Evolutionary conservation across 2,329 filamentous ascomycete species (phyloP), one percentile per base, ranked within the genome.

Genomic region (Monilinia laxa): DNA sequence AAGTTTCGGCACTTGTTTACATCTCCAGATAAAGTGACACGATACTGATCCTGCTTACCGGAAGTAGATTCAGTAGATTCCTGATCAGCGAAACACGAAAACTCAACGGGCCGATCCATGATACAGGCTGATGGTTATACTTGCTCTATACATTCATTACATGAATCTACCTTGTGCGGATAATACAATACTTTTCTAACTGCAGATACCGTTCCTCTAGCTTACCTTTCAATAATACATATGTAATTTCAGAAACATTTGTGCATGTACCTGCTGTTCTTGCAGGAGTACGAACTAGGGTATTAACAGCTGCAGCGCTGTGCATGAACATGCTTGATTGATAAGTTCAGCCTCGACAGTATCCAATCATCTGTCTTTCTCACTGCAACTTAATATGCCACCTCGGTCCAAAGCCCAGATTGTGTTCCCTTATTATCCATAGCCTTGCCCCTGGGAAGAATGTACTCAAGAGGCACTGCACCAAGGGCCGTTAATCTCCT

Each of bases 51-150:
- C 7, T 38, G 47, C 49, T 38, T 51, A 40, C 59, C 31, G 28
- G 12, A 62, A 53, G 23, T 9, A 23, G 18, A 53, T 51, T 38
- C n/a, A 53, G 23, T 9, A 23, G 18, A 53, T 51, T 38, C n/a
- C 35, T 62, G 45, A 53, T 53, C n/a, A 62, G 12, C 40, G 40
- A 59, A 31, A 25, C 3, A 31, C 20, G 59, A 38, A 20, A 9
- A 12, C 31, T 54, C 18, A 42, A 59, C 47, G 59, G 59, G 59
- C 59, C 59, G 59, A 62, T 62, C 59, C 31, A 23, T 62, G 47
- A 62, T 14, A 38, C 23, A 62, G 59, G 59, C 31, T 54, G 47
- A 20, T 18, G 31, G 7, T 38, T 52, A 51, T 62, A 20, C n/a
- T 38, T 51, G 18, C 20, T 35, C 12, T 0, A 38, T 49, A 10